Conservation (phyloP, 2,329 filamentous ascomycete species). For the Graphiopsis chlorocephala region DNA sequence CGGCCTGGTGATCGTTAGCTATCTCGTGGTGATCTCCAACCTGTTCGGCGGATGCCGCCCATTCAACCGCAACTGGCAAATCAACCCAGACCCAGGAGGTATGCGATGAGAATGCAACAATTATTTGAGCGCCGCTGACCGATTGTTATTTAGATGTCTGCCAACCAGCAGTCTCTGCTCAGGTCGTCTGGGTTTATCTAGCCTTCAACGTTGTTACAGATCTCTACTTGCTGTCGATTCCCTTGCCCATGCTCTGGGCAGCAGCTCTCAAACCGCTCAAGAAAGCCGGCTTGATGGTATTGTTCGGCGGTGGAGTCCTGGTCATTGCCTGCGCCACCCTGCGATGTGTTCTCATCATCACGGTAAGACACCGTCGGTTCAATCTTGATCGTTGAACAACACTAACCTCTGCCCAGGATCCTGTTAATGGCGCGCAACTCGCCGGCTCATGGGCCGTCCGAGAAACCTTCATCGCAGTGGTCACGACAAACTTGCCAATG, state of each 20-base stretch:
- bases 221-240: slow-evolving; percentile 8
- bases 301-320: slow-evolving; percentile 9
- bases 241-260: slow-evolving; percentile 10
- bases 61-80: slow-evolving; percentile 8
- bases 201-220: slow-evolving; percentile 9
- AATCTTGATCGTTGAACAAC: neutral
- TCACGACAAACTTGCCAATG: slow-evolving; percentile 12
- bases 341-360: slow-evolving; percentile 10
- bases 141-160: neutral
- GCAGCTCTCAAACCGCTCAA: neutral
- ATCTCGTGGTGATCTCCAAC: slow-evolving; percentile 8
- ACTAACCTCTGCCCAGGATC: neutral
- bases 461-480: slow-evolving; percentile 7
- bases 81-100: slow-evolving; percentile 7
- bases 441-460: slow-evolving; percentile 12
- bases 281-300: slow-evolving; percentile 8
- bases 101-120: neutral
- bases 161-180: slow-evolving; percentile 8
- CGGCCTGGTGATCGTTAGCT: slow-evolving; percentile 1
- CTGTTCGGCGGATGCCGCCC: slow-evolving; percentile 4
- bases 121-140: neutral
- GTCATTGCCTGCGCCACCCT: slow-evolving; percentile 10
- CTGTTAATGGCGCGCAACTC: slow-evolving; percentile 6
- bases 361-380: neutral
- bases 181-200: slow-evolving; percentile 10